These are phyloP conservation scores for Musa beccarii DNA, from an alignment of 176 grass and related monocot species.

Conservation along the genomic window DNA sequence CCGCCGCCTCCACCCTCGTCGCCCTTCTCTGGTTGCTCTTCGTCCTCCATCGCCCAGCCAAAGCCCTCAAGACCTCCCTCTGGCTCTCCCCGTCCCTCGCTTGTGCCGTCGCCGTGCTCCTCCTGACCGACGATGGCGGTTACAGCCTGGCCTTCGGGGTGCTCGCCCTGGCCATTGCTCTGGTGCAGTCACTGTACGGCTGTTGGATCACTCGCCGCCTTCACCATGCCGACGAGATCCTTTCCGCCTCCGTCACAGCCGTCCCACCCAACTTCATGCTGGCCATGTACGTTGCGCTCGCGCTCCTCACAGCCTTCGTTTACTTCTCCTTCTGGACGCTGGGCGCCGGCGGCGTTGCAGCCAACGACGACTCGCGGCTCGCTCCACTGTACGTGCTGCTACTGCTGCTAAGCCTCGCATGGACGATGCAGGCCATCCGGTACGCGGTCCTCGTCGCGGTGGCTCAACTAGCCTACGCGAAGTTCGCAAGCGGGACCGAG, in stretches of 20 bases:
- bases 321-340: slow-evolving; percentile 78
- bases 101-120: slow-evolving; percentile 42
- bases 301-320: slow-evolving; percentile 40
- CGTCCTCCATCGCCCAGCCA: slow-evolving; percentile 37
- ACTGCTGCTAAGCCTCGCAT: slow-evolving; percentile 66
- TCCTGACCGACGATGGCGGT: slow-evolving; percentile 46
- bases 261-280: slow-evolving; percentile 33
- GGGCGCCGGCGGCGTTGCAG: slow-evolving; percentile 57
- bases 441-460: slow-evolving; percentile 57
- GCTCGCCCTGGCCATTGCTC: slow-evolving; percentile 38
- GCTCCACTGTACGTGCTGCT: slow-evolving; percentile 39
- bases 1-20: slow-evolving; percentile 38
- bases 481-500: slow-evolving; percentile 20
- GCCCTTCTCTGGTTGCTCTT: slow-evolving; percentile 46
- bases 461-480: slow-evolving; percentile 50
- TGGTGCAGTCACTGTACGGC: slow-evolving; percentile 47
- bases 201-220: slow-evolving; percentile 75
- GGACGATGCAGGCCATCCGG: slow-evolving; percentile 73
- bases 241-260: slow-evolving; percentile 35
- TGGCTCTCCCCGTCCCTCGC: slow-evolving; percentile 57
- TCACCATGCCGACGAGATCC: slow-evolving; percentile 47
- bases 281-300: slow-evolving; percentile 34
- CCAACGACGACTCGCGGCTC: slow-evolving; percentile 37
- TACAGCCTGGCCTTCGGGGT: slow-evolving; percentile 47
- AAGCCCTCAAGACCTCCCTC: slow-evolving; percentile 60